Evolutionary conservation across 176 grass and related monocot species (phyloP).

Genomic region (Cocos nucifera): DNA sequence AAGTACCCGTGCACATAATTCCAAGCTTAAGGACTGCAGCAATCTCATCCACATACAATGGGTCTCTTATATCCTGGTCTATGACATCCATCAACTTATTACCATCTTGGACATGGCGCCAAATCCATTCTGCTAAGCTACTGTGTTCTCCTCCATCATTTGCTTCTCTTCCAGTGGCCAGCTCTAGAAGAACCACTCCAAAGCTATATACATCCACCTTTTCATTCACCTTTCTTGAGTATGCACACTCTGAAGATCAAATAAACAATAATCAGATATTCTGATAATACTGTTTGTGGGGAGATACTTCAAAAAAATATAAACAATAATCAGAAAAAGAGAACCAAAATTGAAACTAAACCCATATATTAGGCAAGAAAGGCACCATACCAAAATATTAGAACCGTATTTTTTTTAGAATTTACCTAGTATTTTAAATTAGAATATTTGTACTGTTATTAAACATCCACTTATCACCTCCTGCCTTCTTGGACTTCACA

Average conservation of each 20-base stretch:
- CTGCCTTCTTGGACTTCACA: too few relatives aligned
- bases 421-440: too few relatives aligned
- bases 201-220: constrained; percentile 91
- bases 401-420: too few relatives aligned
- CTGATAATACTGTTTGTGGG: too few relatives aligned
- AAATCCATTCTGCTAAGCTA: constrained; percentile 53
- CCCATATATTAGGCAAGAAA: too few relatives aligned
- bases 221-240: constrained; percentile 55
- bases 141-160: constrained; percentile 51
- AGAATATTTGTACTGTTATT: too few relatives aligned
- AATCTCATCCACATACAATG: constrained; percentile 33
- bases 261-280: neutral
- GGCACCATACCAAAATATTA: too few relatives aligned
- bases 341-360: too few relatives aligned
- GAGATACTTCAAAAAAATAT: neutral
- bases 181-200: constrained; percentile 80
- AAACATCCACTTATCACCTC: too few relatives aligned
- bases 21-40: constrained; percentile 59
- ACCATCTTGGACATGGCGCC: constrained; percentile 29
- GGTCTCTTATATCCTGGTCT: constrained; percentile 33
- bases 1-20: constrained; percentile 38
- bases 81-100: constrained; percentile 26
- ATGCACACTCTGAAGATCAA: constrained; percentile 38
- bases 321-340: neutral
- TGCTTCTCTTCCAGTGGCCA: constrained; percentile 53